Base-by-base conservation (phyloP, 192 early-diverging fungal species). In the Coemansia aciculifera region DNA sequence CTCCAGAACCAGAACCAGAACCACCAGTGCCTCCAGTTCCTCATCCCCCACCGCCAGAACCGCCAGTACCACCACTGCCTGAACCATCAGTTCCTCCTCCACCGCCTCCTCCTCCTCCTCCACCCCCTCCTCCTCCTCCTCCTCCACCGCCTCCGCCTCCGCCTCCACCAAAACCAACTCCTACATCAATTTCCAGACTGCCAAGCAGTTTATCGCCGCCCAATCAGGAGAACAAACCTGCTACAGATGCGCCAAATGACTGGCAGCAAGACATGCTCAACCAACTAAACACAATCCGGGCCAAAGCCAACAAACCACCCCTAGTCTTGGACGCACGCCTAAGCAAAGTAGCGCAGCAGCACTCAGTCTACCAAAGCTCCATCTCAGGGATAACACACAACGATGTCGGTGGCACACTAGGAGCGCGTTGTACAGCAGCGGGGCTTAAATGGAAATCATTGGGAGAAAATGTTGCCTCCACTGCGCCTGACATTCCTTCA, bases 201-300 rank as follows among this genome's bases (percentile, higher is more conserved):
- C 68, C 39, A 17, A 21, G 10, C 29, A 31, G 27, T 17, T 29
- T 19, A 38, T 10, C 42, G 15, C 23, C 39, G 8, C 39, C 42
- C 51, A 23, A 34, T 31, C 54, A 31, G 13, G 27, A 56, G 11
- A 29, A 12, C 13, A 29, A 29, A 12, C 27, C 51, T 21, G 3
- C 19, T 29, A 10, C 3, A 5, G 5, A 29, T 13, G 24, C 27
- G 11, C 51, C 31, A 32, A 32, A 12, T 31, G 46, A 52, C 69
- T 80, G 78, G 78, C 13, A 67, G 63, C 44, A 67, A 62, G 62
- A 82, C 56, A 81, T 81, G 79, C 67, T 81, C 7, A 21, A 64
- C 21, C 69, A 73, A 40, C 64, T 81, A 11, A 81, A 81, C 52
- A 44, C 29, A 5, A 37, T 77, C 32, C 79, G 79, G 6, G 74